Conservation (phyloP, 495 filamentous ascomycete species). For the Penicillium nucicola region DNA sequence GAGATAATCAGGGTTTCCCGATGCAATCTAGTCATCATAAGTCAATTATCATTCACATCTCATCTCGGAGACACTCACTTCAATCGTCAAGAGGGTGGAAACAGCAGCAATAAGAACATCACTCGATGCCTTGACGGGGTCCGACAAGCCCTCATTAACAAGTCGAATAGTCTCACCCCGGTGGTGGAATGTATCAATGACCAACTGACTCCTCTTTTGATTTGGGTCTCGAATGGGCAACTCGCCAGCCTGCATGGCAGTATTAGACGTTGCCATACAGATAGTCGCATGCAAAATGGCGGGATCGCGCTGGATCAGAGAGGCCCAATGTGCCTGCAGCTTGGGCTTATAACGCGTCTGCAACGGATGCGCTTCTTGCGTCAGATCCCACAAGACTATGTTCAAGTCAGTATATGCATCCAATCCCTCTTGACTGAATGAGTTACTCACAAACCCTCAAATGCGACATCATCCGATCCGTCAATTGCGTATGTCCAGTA, state of each 20-base stretch:
- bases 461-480: conserved; percentile 43
- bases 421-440: background rate
- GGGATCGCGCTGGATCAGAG: conserved; percentile 39
- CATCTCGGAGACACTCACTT: conserved; percentile 26
- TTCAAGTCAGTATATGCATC: conserved; percentile 8
- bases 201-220: conserved; percentile 30
- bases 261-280: conserved; percentile 42
- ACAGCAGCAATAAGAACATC: conserved; percentile 46
- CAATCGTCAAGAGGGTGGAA: conserved; percentile 43
- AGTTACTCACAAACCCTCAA: conserved; percentile 37
- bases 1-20: conserved; percentile 43
- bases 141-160: conserved; percentile 44
- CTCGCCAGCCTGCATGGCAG: conserved; percentile 36
- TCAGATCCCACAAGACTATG: conserved; percentile 41
- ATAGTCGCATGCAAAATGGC: conserved; percentile 42
- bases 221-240: conserved; percentile 37
- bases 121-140: conserved; percentile 41
- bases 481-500: conserved; percentile 38
- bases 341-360: conserved; percentile 37
- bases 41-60: background rate
- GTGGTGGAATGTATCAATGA: conserved; percentile 44
- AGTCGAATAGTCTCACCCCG: conserved; percentile 46
- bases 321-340: conserved; percentile 39
- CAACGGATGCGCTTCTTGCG: conserved; percentile 39
- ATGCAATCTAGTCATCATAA: conserved; percentile 35